phyloP scores from a whole-genome alignment of 306 rosid genomes.

The Malus domestica region ASM211411v1 NC_041801.1:13350001-13350500 shows the following conservation, averaged over 20 bases:
- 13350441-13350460: slow-evolving; percentile 39
- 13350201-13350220: slow-evolving; percentile 27
- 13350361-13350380: not conserved
- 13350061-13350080: not conserved
- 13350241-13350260: slow-evolving; percentile 40
- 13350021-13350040: not conserved
- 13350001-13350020: not conserved
- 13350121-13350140: not conserved
- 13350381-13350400: not conserved
- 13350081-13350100: not conserved
- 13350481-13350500: not conserved
- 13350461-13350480: slow-evolving; percentile 30
- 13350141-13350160: not conserved
- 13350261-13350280: slow-evolving; percentile 28
- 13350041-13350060: not conserved
- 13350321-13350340: slow-evolving; percentile 27
- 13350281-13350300: slow-evolving; percentile 29
- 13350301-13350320: slow-evolving; percentile 21
- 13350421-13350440: slow-evolving; percentile 30
- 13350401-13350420: slow-evolving; percentile 27
- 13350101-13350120: not conserved
- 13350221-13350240: slow-evolving; percentile 33
- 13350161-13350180: slow-evolving; percentile 29
- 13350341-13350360: not conserved
- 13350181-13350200: slow-evolving; percentile 30